Evolutionary conservation across 805 yeast species (phyloP), one percentile per base, ranked within the genome.

Genomic region (Metschnikowia orientalis): DNA sequence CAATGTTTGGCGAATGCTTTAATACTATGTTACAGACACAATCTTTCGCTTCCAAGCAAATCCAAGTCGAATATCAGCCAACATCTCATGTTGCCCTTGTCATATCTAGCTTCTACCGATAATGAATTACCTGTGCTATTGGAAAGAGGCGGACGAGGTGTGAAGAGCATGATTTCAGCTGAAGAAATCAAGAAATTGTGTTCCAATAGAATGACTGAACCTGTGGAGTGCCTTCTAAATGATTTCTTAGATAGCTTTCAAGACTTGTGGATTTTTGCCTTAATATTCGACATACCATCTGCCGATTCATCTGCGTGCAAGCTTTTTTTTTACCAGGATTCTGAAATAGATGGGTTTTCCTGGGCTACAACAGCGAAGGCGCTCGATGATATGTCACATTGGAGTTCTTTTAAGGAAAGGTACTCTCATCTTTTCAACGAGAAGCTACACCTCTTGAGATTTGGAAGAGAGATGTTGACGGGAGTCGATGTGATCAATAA

Each of bases 111-210:
- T 2, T 59, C 80, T 1, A 59, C 67, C 2, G 64, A 68, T 36
- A 67, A 69, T 9, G 64, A 67, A 13, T 50, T 80, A 12, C 87
- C 87, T 0, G 54, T 79, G 1, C 56, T 77, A 8, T 56, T 79
- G 2, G 86, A 79, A 45, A 77, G 69, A 11, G 16, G 11, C n/a
- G 34, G 16, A 7, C 25, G 19, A 13, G 17, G 28, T 2, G 32
- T 38, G 12, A 25, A 28, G 12, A 14, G 34, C 13, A 22, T 28
- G 8, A 11, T 11, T 5, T 7, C 28, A 13, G 13, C 28, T 5
- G 28, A 31, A 13, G 26, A 37, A 21, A 8, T 11, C 1, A 16
- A 23, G n/a, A 22, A 34, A 6, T 17, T 39, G 18, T 22, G 28
- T 6, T 9, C 13, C 6, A 24, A 28, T n/a, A 27, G 26, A 10